phyloP scores from a whole-genome alignment of 371 early-diverging fungal species.

The Mucor mucedo region DNA sequence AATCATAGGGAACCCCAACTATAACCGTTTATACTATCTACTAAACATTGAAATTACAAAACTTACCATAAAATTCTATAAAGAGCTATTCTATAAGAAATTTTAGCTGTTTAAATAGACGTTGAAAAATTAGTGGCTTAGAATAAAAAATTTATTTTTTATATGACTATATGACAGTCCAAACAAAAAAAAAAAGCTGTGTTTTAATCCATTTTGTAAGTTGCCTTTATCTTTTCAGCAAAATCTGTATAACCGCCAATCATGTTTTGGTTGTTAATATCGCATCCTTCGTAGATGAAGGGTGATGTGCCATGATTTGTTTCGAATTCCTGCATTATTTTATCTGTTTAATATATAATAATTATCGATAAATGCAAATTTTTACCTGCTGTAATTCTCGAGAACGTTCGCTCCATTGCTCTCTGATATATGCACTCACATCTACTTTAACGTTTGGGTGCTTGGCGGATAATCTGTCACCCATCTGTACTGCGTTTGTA shows the following conservation, averaged over 20 bases:
- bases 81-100: not conserved
- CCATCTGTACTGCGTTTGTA: slow-evolving; percentile 46
- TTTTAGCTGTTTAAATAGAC: not conserved
- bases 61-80: slow-evolving; percentile 12
- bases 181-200: not conserved
- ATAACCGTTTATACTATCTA: not conserved
- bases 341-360: too few relatives aligned
- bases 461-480: slow-evolving; percentile 40
- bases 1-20: slow-evolving; percentile 1
- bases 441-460: slow-evolving; percentile 49
- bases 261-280: slow-evolving; percentile 33
- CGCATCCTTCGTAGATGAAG: slow-evolving; percentile 62
- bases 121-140: slow-evolving; percentile 7
- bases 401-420: slow-evolving; percentile 51
- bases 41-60: not conserved
- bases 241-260: slow-evolving; percentile 59
- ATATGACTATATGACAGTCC: not conserved
- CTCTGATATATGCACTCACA: slow-evolving; percentile 48
- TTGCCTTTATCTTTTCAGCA: slow-evolving; percentile 40
- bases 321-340: slow-evolving; percentile 35
- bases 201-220: slow-evolving; percentile 29
- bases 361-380: too few relatives aligned
- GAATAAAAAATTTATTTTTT: slow-evolving; percentile 9
- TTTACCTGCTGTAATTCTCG: slow-evolving; percentile 50
- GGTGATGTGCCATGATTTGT: slow-evolving; percentile 53